Evolutionary conservation across 1,284 basidiomycete genomes (phyloP).

Genomic region (Leccinum glutinopallens): DNA sequence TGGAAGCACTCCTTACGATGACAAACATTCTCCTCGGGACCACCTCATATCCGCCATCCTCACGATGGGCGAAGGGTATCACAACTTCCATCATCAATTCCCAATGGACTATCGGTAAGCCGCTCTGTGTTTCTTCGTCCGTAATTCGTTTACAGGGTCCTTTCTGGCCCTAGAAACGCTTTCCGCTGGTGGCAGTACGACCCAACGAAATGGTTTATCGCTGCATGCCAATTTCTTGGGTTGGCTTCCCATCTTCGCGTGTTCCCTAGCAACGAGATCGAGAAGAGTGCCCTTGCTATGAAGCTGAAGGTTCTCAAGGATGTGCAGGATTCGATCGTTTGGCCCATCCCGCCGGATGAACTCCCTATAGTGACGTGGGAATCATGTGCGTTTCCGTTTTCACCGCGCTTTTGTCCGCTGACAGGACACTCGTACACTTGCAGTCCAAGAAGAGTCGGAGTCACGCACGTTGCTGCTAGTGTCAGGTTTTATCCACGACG

Average conservation of each 20-base stretch:
- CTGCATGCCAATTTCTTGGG: conserved; percentile 58
- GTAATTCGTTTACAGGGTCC: conserved; percentile 10
- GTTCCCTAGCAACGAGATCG: conserved; percentile 88
- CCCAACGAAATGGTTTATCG: conserved; percentile 86
- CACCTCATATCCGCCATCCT: conserved; percentile 85
- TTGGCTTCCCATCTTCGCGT: conserved; percentile 78
- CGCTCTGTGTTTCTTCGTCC: neutral
- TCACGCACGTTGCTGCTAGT: conserved; percentile 70
- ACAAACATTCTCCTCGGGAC: conserved; percentile 80
- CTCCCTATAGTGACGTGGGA: conserved; percentile 85
- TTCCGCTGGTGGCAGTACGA: conserved; percentile 75
- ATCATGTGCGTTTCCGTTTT: conserved; percentile 52
- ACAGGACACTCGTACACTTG: neutral
- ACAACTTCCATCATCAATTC: conserved; percentile 91
- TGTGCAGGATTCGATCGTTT: conserved; percentile 64
- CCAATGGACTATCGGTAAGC: conserved; percentile 53
- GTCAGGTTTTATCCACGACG: conserved; percentile 88
- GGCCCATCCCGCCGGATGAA: conserved; percentile 66
- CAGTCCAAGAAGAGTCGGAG: conserved; percentile 71
- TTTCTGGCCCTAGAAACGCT: conserved; percentile 39
- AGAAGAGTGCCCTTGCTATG: conserved; percentile 83
- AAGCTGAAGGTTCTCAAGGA: conserved; percentile 74
- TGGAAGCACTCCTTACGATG: conserved; percentile 84
- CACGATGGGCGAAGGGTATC: conserved; percentile 91
- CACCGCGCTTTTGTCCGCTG: conserved; percentile 9